Evolutionary conservation across 2,329 filamentous ascomycete genomes (phyloP), one percentile per base, ranked within the genome.

Genomic region (Neonectria coccinea): DNA sequence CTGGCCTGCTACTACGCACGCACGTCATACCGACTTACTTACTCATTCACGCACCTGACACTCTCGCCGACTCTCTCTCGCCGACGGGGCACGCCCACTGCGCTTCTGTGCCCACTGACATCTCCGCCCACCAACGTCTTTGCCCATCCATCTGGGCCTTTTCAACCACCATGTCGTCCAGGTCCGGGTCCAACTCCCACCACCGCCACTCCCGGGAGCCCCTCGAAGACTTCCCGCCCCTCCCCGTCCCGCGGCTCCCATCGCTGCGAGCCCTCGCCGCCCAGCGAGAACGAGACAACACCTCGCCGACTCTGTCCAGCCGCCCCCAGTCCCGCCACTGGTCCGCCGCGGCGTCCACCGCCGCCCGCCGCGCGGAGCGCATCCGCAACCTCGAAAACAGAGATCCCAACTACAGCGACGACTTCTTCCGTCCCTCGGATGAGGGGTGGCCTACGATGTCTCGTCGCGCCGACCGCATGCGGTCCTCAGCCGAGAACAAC

Each of bases 351-450:
- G 33, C 33, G 33, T 39, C 33, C 4, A 11, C 75, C 8, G 72
- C 73, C 4, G 68, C 75, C 41, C 76, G 76, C 29, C 74, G 78
- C 56, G 78, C 78, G 20, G 78, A 80, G 67, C 77, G 78, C 64
- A 79, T 79, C 51, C 76, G 76, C 47, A 75, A 70, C 29, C 68
- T 78, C 10, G 76, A 79, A 55, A 78, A 78, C 42, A 69, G 69
- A 48, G 53, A 69, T 4, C 58, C 73, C 1, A 65, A 56, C 50
- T 65, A 73, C 42, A 74, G 74, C 60, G 75, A 77, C 60, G 75
- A 77, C 55, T 67, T 74, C 33, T 74, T 76, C 36, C 70, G 69
- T 41, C 67, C 69, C 42, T 65, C 74, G 58, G 73, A 78, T 50
- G 71, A 73, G 47, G 59, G 73, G 18, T 75, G 73, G 71, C 67